Evolutionary conservation across 192 early-diverging fungal species (phyloP).

Genomic region (Coemansia sp.): DNA sequence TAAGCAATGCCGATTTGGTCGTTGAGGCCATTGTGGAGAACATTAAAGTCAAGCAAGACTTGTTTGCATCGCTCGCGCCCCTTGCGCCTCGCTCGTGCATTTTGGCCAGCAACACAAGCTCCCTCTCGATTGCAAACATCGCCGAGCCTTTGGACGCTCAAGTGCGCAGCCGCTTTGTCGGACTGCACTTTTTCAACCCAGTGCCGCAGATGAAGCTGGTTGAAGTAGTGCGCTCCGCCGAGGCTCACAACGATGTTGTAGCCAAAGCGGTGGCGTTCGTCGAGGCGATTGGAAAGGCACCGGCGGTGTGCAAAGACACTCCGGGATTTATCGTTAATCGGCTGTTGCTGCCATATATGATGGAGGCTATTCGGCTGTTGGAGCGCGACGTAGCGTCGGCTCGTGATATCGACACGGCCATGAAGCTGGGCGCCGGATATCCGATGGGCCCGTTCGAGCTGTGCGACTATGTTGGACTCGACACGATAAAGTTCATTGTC

Average conservation of each 20-base stretch:
- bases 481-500: conserved; percentile 94
- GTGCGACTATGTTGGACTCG: conserved; percentile 75
- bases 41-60: conserved; percentile 77
- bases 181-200: conserved; percentile 98
- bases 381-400: conserved; percentile 85
- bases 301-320: conserved; percentile 94
- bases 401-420: conserved; percentile 89
- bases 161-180: conserved; percentile 67
- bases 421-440: conserved; percentile 97
- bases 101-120: conserved; percentile 92
- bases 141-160: conserved; percentile 61
- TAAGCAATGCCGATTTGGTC: conserved; percentile 71
- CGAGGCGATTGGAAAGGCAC: conserved; percentile 78
- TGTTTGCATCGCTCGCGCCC: conserved; percentile 74
- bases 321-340: conserved; percentile 98
- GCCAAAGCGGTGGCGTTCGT: conserved; percentile 67
- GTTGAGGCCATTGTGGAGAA: conserved; percentile 97
- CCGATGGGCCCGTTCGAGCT: conserved; percentile 85
- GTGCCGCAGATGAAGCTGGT: conserved; percentile 99
- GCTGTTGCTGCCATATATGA: conserved; percentile 92
- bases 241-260: conserved; percentile 62
- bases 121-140: conserved; percentile 81
- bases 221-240: conserved; percentile 79
- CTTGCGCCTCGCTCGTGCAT: conserved; percentile 71
- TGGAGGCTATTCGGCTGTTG: conserved; percentile 90